A percentile compares a stretch with the other conserved stretches of the same genome.
phyloP scores from a whole-genome alignment of 768 basidiomycete genomes.

The Russula vinacea region DNA sequence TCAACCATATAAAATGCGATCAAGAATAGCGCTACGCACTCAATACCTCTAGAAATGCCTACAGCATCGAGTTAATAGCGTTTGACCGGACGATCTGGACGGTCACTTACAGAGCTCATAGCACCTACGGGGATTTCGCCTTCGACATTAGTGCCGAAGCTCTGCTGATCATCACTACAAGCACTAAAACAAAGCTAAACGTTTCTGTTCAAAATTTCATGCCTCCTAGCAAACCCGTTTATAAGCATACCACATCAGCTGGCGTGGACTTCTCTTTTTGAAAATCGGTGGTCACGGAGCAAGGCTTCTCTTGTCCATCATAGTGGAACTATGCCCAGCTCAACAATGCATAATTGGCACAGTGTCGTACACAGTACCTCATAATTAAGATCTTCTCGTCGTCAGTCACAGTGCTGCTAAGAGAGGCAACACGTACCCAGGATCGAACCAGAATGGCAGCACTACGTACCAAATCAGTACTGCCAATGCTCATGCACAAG shows the following conservation, averaged over 20 bases:
- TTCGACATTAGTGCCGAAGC: slow-evolving; percentile 70
- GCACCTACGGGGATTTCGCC: slow-evolving; percentile 67
- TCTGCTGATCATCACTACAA: slow-evolving; percentile 79
- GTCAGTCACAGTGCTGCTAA: slow-evolving; percentile 9
- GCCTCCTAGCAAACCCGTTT: background rate
- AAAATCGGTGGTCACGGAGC: slow-evolving; percentile 32
- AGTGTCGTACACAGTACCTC: slow-evolving; percentile 40
- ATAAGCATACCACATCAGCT: slow-evolving; percentile 74
- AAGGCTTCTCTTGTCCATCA: slow-evolving; percentile 35
- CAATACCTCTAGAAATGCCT: slow-evolving; percentile 59
- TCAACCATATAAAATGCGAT: background rate
- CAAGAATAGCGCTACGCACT: slow-evolving; percentile 38
- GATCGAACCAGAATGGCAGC: slow-evolving; percentile 87
- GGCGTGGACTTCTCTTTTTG: slow-evolving; percentile 54
- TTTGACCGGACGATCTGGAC: background rate
- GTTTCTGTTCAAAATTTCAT: slow-evolving; percentile 15
- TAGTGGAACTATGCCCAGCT: slow-evolving; percentile 33
- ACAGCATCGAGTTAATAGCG: background rate
- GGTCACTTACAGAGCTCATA: slow-evolving; percentile 65
- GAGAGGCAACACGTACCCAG: slow-evolving; percentile 50
- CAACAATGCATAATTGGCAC: background rate
- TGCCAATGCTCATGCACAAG: background rate
- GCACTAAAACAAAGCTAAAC: slow-evolving; percentile 80
- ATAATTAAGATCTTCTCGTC: slow-evolving; percentile 60
- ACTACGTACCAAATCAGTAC: slow-evolving; percentile 41